Evolutionary conservation across 345 rosid species (phyloP), one percentile per base, ranked within the genome.

Genomic region (Ceriops decandra): DNA sequence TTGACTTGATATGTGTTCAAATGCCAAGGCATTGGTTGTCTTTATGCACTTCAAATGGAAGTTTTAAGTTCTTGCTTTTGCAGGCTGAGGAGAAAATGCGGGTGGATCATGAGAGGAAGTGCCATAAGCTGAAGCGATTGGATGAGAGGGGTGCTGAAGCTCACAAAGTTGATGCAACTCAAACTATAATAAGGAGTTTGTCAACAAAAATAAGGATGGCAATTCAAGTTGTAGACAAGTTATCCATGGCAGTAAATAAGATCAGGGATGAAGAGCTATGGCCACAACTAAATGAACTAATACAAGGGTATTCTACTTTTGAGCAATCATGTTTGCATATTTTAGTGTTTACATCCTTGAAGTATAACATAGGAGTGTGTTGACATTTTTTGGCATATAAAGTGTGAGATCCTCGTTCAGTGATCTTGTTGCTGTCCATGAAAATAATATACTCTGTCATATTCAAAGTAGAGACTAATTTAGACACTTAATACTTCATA

Each of bases 41-140:
- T 51, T 58, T 56, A 42, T 64, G 31, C 65, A 28, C 35, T 35
- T 57, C 32, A 47, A n/a, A 30, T 1, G 20, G 52, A 67, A 52
- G 59, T 56, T 13, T 56, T 60, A 46, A 59, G 42, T 51, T 62
- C 64, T 19, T 68, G 36, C 24, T 62, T 78, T 73, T 75, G 42
- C 80, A 95, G 99, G 87, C 84, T 9, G 99, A 90, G 85, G 99
- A 92, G 62, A 95, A 87, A 82, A 68, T 90, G 91, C 87, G 99
- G 19, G 60, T 95, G 57, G 69, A 51, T 60, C 93, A 95, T 68
- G 99, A 92, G 46, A 86, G 76, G 74, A 92, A 90, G 77, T 71
- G 81, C 51, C 77, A 76, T 68, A 95, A 84, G 84, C 83, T 92
- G 76, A 92, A 86, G 74, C 93, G 76, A 59, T 71, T 95, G 60